Conservation (phyloP, 2,329 filamentous ascomycete species). For the Fusarium chlamydosporum region DNA sequence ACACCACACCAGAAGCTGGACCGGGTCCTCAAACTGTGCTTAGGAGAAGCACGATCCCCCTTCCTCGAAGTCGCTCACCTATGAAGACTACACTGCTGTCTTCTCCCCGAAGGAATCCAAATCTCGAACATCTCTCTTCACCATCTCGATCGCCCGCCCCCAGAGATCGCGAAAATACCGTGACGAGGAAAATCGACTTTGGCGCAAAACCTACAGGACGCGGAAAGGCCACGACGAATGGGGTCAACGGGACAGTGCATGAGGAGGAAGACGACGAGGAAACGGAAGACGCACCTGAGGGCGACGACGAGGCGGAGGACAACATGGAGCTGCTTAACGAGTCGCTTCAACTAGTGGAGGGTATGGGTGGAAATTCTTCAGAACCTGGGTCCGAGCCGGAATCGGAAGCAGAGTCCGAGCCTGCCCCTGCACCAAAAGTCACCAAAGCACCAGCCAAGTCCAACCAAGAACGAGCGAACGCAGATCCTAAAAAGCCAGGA, state of each 20-base stretch:
- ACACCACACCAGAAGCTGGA: slow-evolving; percentile 61
- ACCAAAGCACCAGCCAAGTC: slow-evolving; percentile 23
- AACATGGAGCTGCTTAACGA: slow-evolving; percentile 57
- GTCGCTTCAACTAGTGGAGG: slow-evolving; percentile 61
- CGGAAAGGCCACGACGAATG: slow-evolving; percentile 47
- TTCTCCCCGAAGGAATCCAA: slow-evolving; percentile 73
- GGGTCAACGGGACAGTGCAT: slow-evolving; percentile 49
- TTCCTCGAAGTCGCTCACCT: slow-evolving; percentile 69
- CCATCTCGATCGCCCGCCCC: slow-evolving; percentile 59
- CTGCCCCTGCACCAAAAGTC: slow-evolving; percentile 4
- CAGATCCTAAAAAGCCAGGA: slow-evolving; percentile 19
- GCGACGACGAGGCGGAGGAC: slow-evolving; percentile 23
- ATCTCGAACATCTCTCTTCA: slow-evolving; percentile 67
- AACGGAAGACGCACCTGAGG: slow-evolving; percentile 47
- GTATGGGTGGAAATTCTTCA: slow-evolving; percentile 47
- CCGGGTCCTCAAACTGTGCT: slow-evolving; percentile 68
- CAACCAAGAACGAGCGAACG: slow-evolving; percentile 3
- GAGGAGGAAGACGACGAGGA: slow-evolving; percentile 52
- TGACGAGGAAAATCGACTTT: slow-evolving; percentile 71
- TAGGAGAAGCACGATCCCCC: slow-evolving; percentile 63
- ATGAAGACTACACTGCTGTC: slow-evolving; percentile 72
- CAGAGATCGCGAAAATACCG: slow-evolving; percentile 57
- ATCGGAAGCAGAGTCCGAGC: slow-evolving; percentile 31
- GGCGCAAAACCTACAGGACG: slow-evolving; percentile 38
- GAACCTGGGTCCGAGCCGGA: slow-evolving; percentile 34